These are phyloP conservation scores for Starmera stellimalicola DNA, from an alignment of 1,139 yeast genomes.

Conservation along the genomic window DNA sequence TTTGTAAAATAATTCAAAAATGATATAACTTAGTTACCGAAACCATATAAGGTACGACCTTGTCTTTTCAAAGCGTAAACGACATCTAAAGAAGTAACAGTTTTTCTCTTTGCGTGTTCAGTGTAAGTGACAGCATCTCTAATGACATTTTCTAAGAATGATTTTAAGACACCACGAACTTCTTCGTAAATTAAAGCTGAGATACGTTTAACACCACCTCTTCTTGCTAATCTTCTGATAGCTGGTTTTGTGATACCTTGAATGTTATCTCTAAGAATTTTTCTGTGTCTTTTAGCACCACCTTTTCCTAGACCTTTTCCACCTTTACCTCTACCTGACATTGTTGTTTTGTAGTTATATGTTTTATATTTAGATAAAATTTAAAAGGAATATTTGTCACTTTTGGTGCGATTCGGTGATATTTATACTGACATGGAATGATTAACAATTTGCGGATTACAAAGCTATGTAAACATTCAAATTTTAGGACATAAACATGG, in stretches of 20 bases:
- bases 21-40: slow-evolving; percentile 99
- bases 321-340: slow-evolving; percentile 99
- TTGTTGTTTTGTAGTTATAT: slow-evolving; percentile 26
- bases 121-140: slow-evolving; percentile 99
- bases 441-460: no score
- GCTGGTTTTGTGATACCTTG: slow-evolving; percentile 99
- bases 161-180: slow-evolving; percentile 93
- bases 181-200: slow-evolving; percentile 98
- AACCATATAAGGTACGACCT: slow-evolving; percentile 99
- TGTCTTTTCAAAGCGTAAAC: slow-evolving; percentile 99
- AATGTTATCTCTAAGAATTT: slow-evolving; percentile 97
- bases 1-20: no score
- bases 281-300: slow-evolving; percentile 99
- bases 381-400: no score
- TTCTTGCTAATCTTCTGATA: slow-evolving; percentile 98
- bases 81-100: slow-evolving; percentile 97
- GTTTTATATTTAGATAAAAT: no score
- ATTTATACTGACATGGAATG: no score
- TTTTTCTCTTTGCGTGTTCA: slow-evolving; percentile 99
- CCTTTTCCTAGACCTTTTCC: slow-evolving; percentile 99
- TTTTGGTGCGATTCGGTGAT: no score
- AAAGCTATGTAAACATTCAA: no score
- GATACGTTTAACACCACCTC: slow-evolving; percentile 99
- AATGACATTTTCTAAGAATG: slow-evolving; percentile 94
- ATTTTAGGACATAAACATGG: no score